Evolutionary conservation across 176 grass and related monocot genomes (phyloP).

Genomic region (Avena eriantha): DNA sequence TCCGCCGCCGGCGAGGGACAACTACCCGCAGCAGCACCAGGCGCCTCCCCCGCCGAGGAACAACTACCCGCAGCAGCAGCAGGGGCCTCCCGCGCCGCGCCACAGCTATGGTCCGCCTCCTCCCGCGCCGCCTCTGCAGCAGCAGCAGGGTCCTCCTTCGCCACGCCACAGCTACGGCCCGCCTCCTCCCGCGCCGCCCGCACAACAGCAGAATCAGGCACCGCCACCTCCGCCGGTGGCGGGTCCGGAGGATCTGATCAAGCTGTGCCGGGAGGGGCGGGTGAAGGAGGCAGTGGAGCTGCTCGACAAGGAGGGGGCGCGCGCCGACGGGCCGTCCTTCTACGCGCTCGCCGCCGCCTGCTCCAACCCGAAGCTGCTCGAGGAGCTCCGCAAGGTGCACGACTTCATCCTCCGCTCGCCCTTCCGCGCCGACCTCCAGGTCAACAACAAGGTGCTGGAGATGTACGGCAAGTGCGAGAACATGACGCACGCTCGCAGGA

Average conservation of each 20-base stretch:
- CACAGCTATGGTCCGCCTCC: too few relatives aligned
- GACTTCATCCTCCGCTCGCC: constrained; percentile 88
- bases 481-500: constrained; percentile 73
- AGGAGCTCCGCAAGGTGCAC: constrained; percentile 77
- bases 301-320: constrained; percentile 70
- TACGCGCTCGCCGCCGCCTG: constrained; percentile 66
- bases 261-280: constrained; percentile 54
- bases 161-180: not conserved
- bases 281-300: constrained; percentile 78
- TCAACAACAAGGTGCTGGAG: constrained; percentile 79
- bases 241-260: constrained; percentile 52
- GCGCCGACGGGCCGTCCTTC: constrained; percentile 54
- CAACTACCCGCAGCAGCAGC: not conserved
- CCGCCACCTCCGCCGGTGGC: constrained; percentile 18
- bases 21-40: not conserved
- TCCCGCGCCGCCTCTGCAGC: not conserved
- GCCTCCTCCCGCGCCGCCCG: constrained; percentile 2
- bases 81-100: not conserved
- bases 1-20: not conserved
- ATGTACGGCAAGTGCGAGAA: constrained; percentile 64
- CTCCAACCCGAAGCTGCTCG: constrained; percentile 58
- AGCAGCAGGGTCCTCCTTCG: constrained; percentile 18
- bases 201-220: not conserved
- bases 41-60: not conserved
- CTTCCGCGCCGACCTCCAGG: constrained; percentile 61